Percentiles rank a stretch among this genome's conserved stretches.
Evolutionary conservation across 805 yeast genomes (phyloP).

Genomic region (Starmerella davenportii): DNA sequence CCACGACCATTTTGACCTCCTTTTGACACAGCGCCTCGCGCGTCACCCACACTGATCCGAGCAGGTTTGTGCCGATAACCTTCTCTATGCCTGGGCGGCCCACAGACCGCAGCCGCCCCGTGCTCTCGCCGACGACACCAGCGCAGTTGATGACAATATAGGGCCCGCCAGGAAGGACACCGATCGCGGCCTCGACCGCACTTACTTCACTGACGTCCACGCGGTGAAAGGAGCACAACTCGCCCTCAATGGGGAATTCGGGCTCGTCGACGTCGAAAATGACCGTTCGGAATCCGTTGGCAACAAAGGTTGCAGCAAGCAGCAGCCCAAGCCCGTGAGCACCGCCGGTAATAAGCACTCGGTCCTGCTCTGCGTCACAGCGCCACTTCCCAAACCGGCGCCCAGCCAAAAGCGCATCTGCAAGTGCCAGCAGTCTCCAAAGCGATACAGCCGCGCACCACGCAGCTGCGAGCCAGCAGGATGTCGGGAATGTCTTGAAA

Average conservation of each 20-base stretch:
- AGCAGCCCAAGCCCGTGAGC: slow-evolving; percentile 17
- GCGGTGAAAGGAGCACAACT: not conserved
- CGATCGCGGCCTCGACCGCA: slow-evolving; percentile 54
- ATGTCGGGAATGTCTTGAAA: not conserved
- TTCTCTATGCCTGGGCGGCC: slow-evolving; percentile 29
- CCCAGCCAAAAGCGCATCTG: slow-evolving; percentile 1
- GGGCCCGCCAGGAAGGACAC: slow-evolving; percentile 60
- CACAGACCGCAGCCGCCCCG: slow-evolving; percentile 24
- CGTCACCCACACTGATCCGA: slow-evolving; percentile 47
- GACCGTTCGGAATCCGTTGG: slow-evolving; percentile 9
- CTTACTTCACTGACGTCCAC: slow-evolving; percentile 10
- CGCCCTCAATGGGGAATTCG: slow-evolving; percentile 7
- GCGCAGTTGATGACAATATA: slow-evolving; percentile 76
- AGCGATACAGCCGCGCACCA: slow-evolving; percentile 4
- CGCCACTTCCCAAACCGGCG: slow-evolving; percentile 1
- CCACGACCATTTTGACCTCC: slow-evolving; percentile 38
- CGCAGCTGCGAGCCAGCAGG: not conserved
- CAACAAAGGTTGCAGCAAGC: slow-evolving; percentile 13
- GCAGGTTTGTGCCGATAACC: slow-evolving; percentile 40
- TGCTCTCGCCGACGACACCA: slow-evolving; percentile 55
- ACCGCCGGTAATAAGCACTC: slow-evolving; percentile 17
- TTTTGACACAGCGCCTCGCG: slow-evolving; percentile 22
- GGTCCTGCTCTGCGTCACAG: slow-evolving; percentile 4
- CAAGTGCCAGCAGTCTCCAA: not conserved
- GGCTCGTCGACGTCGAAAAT: slow-evolving; percentile 12